These are phyloP conservation scores for Trichoderma semiorbis DNA, from an alignment of 2,329 filamentous ascomycete genomes.

Conservation along the genomic window DNA sequence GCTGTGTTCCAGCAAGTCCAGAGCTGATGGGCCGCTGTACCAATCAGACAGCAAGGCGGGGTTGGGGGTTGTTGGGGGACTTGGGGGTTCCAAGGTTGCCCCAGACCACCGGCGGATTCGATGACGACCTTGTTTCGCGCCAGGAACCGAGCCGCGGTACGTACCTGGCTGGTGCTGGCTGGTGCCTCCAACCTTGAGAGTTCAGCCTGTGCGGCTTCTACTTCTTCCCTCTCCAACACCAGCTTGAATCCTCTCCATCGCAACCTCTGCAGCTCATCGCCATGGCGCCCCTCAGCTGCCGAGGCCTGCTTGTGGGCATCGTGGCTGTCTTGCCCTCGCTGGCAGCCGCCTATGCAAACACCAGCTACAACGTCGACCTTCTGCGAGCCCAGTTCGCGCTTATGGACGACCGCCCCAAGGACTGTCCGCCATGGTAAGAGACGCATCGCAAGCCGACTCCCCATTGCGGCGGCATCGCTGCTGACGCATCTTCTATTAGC, in stretches of 20 bases:
- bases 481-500: slow-evolving; percentile 45
- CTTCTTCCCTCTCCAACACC: slow-evolving; percentile 1
- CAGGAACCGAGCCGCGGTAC: slow-evolving; percentile 16
- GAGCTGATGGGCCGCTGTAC: slow-evolving; percentile 4
- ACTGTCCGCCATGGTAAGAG: slow-evolving; percentile 73
- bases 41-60: slow-evolving; percentile 11
- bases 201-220: neutral
- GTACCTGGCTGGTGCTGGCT: slow-evolving; percentile 3
- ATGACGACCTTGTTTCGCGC: slow-evolving; percentile 16
- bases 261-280: slow-evolving; percentile 22
- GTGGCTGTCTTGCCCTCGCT: slow-evolving; percentile 40
- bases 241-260: neutral
- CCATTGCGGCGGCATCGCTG: neutral
- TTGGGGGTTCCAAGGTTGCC: slow-evolving; percentile 5
- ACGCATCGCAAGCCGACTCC: neutral
- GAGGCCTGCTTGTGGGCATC: slow-evolving; percentile 39
- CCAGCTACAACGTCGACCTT: slow-evolving; percentile 60
- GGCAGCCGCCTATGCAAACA: slow-evolving; percentile 40
- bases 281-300: slow-evolving; percentile 40
- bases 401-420: slow-evolving; percentile 68
- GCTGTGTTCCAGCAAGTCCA: neutral
- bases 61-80: neutral
- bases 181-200: neutral
- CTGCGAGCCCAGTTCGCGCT: slow-evolving; percentile 65
- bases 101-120: slow-evolving; percentile 11